Percentiles rank a stretch among this genome's conserved stretches.
phyloP scores from a whole-genome alignment of 345 rosid genomes.

The Conringia planisiliqua region DNA sequence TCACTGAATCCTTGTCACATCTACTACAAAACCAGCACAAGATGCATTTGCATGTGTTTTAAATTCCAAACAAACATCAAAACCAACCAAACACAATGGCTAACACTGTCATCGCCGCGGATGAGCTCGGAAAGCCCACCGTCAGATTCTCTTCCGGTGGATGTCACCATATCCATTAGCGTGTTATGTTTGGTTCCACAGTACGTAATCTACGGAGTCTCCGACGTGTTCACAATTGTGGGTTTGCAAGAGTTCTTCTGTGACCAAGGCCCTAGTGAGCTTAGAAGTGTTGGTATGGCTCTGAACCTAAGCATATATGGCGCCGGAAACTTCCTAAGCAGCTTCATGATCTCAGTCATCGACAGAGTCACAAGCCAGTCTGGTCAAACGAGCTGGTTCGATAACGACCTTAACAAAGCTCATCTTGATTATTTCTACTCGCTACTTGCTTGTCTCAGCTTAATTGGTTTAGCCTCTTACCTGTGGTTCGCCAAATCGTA shows the following conservation, averaged over 20 bases:
- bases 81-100: background rate
- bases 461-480: background rate
- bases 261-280: slow-evolving; percentile 48
- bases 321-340: slow-evolving; percentile 45
- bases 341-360: slow-evolving; percentile 43
- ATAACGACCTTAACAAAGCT: slow-evolving; percentile 41
- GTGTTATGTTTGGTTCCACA: slow-evolving; percentile 44
- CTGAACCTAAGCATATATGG: slow-evolving; percentile 51
- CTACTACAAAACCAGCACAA: too few relatives aligned
- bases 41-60: background rate
- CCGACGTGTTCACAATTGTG: slow-evolving; percentile 42
- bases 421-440: slow-evolving; percentile 58
- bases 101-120: background rate
- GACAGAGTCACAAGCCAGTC: slow-evolving; percentile 37
- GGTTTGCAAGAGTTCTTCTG: slow-evolving; percentile 64
- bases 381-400: slow-evolving; percentile 46
- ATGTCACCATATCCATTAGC: slow-evolving; percentile 17
- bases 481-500: slow-evolving; percentile 24
- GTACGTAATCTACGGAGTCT: slow-evolving; percentile 23
- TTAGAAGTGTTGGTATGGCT: slow-evolving; percentile 55
- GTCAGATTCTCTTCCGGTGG: slow-evolving; percentile 33
- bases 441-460: slow-evolving; percentile 35
- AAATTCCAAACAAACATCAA: too few relatives aligned
- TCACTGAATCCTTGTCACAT: background rate
- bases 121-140: slow-evolving; percentile 18